These are phyloP conservation scores for Sporothrix brunneoviolacea DNA, from an alignment of 2,329 filamentous ascomycete genomes.

Conservation along the genomic window DNA sequence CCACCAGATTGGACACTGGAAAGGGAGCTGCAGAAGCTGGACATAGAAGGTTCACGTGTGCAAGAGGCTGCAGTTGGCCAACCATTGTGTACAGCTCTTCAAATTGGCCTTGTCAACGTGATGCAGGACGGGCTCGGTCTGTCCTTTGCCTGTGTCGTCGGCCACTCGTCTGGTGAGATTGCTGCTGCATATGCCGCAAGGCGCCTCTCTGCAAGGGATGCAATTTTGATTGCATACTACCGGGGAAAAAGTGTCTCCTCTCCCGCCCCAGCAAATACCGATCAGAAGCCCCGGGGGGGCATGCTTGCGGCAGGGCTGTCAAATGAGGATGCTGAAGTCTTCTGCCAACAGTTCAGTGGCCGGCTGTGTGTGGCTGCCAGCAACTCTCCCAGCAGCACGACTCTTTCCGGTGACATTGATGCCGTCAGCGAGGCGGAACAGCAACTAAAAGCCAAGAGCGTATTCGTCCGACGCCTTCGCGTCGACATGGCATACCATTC, in stretches of 20 bases:
- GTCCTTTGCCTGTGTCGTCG: constrained; percentile 22
- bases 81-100: constrained; percentile 26
- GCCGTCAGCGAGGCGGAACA: constrained; percentile 14
- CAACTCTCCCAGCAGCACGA: constrained; percentile 28
- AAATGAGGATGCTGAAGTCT: constrained; percentile 24
- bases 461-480: constrained; percentile 28
- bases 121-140: constrained; percentile 23
- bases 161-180: constrained; percentile 32
- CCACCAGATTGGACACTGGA: constrained; percentile 7
- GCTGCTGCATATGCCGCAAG: constrained; percentile 26
- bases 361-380: constrained; percentile 10
- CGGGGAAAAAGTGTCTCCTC: constrained; percentile 14
- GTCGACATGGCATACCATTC: constrained; percentile 34
- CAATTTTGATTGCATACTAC: constrained; percentile 20
- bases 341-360: constrained; percentile 21
- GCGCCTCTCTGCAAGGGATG: constrained; percentile 17
- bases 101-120: constrained; percentile 27
- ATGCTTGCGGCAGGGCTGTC: constrained; percentile 38
- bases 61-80: constrained; percentile 19
- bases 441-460: constrained; percentile 20
- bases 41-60: constrained; percentile 8
- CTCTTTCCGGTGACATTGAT: constrained; percentile 34
- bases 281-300: constrained; percentile 31
- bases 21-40: constrained; percentile 9
- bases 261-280: not conserved